Base-by-base conservation (phyloP, 192 early-diverging fungal genomes). In the Podochytrium sp. region DNA sequence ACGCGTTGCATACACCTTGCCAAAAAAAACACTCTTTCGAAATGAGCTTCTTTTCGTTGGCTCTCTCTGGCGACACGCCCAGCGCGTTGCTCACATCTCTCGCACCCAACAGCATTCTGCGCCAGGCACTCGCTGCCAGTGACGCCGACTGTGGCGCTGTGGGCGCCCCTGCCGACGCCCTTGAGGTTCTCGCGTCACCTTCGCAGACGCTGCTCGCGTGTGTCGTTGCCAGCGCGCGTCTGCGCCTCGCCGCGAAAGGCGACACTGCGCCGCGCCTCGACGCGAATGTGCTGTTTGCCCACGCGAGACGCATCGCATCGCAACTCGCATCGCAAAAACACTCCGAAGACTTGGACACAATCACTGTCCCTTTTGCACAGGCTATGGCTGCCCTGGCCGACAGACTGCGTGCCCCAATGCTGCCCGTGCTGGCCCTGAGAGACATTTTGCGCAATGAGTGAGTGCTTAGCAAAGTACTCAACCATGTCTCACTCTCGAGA, bases 281-380 rank as follows among this genome's bases (percentile, higher is more conserved):
- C 20, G 43, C 60, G 60, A 12, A 38, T 12, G 29, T 12, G 33
- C 37, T 12, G n/a, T 10, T 34, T 12, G 16, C 10, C 32, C 10
- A 12, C 4, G 29, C 60, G 29, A 7, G 14, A 12, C 10, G 20
- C 55, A 14, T 20, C 10, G 55, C 55, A 10, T 32, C 64, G 23
- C 23, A 10, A 30, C 41, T 23, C 41, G 23, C 43, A 18, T 20
- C 16, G 27, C n/a, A n/a, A n/a, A n/a, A n/a, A n/a, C n/a, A n/a
- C n/a, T n/a, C n/a, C n/a, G n/a, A n/a, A n/a, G n/a, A n/a, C n/a
- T n/a, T n/a, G n/a, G n/a, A n/a, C n/a, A n/a, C n/a, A n/a, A n/a
- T n/a, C n/a, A n/a, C n/a, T n/a, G n/a, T 66, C 42, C n/a, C n/a
- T 43, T 56, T 70, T 35, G 67, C 67, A 7, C 49, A 23, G 34